A percentile compares a stretch with the other conserved stretches of the same genome.
phyloP scores from a whole-genome alignment of 2,329 filamentous ascomycete genomes.

The Phialemonium atrogriseum region DNA sequence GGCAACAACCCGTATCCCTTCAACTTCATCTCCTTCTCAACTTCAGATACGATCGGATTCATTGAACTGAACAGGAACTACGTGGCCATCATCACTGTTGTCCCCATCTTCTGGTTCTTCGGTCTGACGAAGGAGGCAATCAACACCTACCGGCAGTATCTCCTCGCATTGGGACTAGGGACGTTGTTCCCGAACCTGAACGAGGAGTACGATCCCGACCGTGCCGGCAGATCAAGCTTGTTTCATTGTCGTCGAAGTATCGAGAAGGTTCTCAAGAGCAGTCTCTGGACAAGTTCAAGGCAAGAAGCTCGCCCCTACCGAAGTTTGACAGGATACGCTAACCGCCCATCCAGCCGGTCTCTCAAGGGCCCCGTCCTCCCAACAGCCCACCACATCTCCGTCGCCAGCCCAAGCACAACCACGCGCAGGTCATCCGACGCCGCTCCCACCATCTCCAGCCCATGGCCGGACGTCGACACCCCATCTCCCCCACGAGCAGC shows the following conservation, averaged over 20 bases:
- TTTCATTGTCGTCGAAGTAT: conserved; percentile 9
- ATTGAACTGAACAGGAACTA: conserved; percentile 36
- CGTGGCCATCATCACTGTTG: conserved; percentile 36
- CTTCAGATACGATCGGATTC: conserved; percentile 30
- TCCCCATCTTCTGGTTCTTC: conserved; percentile 45
- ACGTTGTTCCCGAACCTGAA: conserved; percentile 32
- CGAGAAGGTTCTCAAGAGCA: conserved; percentile 4
- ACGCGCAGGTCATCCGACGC: conserved; percentile 2
- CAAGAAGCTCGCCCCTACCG: conserved; percentile 5
- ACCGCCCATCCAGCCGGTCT: conserved; percentile 4
- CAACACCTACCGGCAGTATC: conserved; percentile 34
- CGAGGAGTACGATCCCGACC: conserved; percentile 19
- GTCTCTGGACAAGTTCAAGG: conserved; percentile 1
- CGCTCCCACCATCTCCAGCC: conserved; percentile 4
- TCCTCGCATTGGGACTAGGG: conserved; percentile 33
- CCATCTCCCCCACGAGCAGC: not conserved
- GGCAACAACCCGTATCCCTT: conserved; percentile 29
- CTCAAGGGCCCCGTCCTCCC: conserved; percentile 11
- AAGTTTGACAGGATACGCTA: not conserved
- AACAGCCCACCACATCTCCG: conserved; percentile 8
- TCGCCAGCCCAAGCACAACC: conserved; percentile 1
- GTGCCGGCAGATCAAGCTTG: conserved; percentile 3
- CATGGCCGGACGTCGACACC: conserved; percentile 14
- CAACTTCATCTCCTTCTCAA: conserved; percentile 37
- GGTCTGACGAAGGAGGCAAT: conserved; percentile 46